These are phyloP conservation scores for Stephanocyclus meneghinianus DNA, from an alignment of 352 stramenopile genomes.

Conservation along the genomic window DNA sequence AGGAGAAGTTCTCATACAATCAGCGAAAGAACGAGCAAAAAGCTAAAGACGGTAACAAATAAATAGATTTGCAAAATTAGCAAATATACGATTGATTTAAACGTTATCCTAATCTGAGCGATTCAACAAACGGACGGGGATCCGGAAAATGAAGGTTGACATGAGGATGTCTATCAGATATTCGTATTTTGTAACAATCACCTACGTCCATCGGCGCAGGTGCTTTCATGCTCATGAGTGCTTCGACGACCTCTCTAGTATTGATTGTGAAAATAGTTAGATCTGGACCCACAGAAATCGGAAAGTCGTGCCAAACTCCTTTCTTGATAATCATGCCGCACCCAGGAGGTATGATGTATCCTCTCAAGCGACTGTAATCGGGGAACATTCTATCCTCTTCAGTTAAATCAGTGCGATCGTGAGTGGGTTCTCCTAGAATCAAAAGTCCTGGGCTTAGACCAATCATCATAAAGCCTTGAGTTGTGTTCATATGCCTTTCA, in stretches of 20 bases:
- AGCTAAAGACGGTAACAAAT: not conserved
- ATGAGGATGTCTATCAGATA: slow-evolving; percentile 19
- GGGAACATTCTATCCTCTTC: slow-evolving; percentile 28
- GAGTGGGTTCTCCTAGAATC: slow-evolving; percentile 38
- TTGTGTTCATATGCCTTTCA: slow-evolving; percentile 41
- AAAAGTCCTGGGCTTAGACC: slow-evolving; percentile 26
- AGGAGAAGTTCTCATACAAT: not conserved
- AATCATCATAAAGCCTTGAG: slow-evolving; percentile 38
- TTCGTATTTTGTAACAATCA: slow-evolving; percentile 47
- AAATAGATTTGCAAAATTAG: no score
- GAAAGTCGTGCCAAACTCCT: slow-evolving; percentile 44
- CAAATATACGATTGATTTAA: not conserved
- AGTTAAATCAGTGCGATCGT: slow-evolving; percentile 32
- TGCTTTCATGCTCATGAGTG: slow-evolving; percentile 40
- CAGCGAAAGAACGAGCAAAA: not conserved
- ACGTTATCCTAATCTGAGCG: slow-evolving; percentile 14
- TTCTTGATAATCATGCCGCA: slow-evolving; percentile 50
- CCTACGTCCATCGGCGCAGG: slow-evolving; percentile 40
- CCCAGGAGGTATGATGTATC: slow-evolving; percentile 40
- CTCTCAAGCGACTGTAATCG: slow-evolving; percentile 26
- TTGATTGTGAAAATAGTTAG: slow-evolving; percentile 41
- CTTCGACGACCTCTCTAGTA: slow-evolving; percentile 44
- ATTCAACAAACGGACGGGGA: slow-evolving; percentile 24
- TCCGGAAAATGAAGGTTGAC: slow-evolving; percentile 27
- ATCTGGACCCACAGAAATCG: slow-evolving; percentile 32